Evolutionary conservation across 1,139 yeast genomes (phyloP).

Genomic region (Pichia sp.): DNA sequence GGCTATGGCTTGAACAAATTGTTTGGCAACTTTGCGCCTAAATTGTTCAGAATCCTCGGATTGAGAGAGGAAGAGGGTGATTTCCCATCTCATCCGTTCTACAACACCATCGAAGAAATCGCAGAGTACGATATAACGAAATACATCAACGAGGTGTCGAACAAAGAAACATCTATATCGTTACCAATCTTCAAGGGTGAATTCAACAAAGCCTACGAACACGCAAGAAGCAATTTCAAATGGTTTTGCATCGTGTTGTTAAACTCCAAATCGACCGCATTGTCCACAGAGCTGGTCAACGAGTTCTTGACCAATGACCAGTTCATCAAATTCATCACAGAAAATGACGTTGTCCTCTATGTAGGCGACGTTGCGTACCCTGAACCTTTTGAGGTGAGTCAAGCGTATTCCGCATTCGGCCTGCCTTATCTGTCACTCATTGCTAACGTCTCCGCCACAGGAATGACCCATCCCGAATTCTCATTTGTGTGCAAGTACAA

Average conservation of each 20-base stretch:
- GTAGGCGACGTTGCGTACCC: slow-evolving; percentile 45
- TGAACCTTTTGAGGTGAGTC: slow-evolving; percentile 52
- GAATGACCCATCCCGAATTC: slow-evolving; percentile 51
- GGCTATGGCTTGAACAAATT: slow-evolving; percentile 38
- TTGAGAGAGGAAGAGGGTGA: slow-evolving; percentile 28
- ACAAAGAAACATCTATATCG: slow-evolving; percentile 14
- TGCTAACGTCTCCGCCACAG: slow-evolving; percentile 51
- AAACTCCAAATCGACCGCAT: slow-evolving; percentile 35
- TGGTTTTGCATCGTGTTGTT: slow-evolving; percentile 46
- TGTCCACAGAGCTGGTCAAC: slow-evolving; percentile 34
- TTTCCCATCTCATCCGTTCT: slow-evolving; percentile 34
- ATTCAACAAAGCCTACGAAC: slow-evolving; percentile 46
- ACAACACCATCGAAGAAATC: slow-evolving; percentile 23
- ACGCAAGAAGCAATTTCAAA: slow-evolving; percentile 39
- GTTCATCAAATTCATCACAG: slow-evolving; percentile 38
- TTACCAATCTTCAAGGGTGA: slow-evolving; percentile 31
- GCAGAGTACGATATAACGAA: slow-evolving; percentile 20
- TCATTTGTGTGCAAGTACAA: slow-evolving; percentile 41
- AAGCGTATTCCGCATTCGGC: slow-evolving; percentile 39
- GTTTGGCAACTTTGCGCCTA: slow-evolving; percentile 33
- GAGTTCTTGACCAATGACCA: slow-evolving; percentile 32
- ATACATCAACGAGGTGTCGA: slow-evolving; percentile 18
- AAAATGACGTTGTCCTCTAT: slow-evolving; percentile 38
- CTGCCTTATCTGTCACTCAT: slow-evolving; percentile 48
- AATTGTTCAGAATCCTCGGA: slow-evolving; percentile 34